Evolutionary conservation across 768 basidiomycete species (phyloP), one percentile per base, ranked within the genome.

Genomic region (Lepiota venenata): DNA sequence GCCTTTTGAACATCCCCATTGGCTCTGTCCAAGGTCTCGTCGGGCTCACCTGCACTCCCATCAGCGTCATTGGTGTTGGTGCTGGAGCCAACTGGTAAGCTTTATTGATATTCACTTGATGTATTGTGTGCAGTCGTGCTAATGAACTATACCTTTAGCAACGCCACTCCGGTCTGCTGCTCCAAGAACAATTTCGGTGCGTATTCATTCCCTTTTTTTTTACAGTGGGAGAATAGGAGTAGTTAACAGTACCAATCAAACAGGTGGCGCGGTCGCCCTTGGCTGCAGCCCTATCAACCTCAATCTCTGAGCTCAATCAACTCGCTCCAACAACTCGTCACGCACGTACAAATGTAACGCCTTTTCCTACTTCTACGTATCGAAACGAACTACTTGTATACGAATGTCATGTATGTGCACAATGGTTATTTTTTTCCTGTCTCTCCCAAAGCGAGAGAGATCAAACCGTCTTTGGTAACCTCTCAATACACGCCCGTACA

Each of bases 401-500:
- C 32, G 25, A 25, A 32, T 32, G 32, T 32, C 32, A 9, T 21
- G 9, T 25, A 15, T 25, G 25, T 25, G 25, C 25, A 5, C 25
- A 25, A 25, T 25, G 25, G 5, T n/a, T n/a, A n/a, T n/a, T n/a
- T n/a, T n/a, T n/a, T n/a, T n/a, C n/a, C n/a, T n/a, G n/a, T n/a
- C n/a, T n/a, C n/a, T n/a, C n/a, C n/a, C n/a, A 25, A 25, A 25
- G 25, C 5, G 25, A 5, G n/a, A 5, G 25, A 25, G 5, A 22
- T 44, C 43, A 44, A 44, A 44, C 21, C 8, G 18, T 6, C 20
- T 21, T 44, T 22, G 70, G 69, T 20, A 71, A 58, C 41, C 50
- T 56, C 37, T 64, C 62, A 7, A 75, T 54, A 44, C 66, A 72
- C 12, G 52, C 45, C 45, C 64, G 65, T 20, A 75, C 69, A 41